Base-by-base conservation (phyloP, 164 flowering plant species). In the Macadamia integrifolia region DNA sequence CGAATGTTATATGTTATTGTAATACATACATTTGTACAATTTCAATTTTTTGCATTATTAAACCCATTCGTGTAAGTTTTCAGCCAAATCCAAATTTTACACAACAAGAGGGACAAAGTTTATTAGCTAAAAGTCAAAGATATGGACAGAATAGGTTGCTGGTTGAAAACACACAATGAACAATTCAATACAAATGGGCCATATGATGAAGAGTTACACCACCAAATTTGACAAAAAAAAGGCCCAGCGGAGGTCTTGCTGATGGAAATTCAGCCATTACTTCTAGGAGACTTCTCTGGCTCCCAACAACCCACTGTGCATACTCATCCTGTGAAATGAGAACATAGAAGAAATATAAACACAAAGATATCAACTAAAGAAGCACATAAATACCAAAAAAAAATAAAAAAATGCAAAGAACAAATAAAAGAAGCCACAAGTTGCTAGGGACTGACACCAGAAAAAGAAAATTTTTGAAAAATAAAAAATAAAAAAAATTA, bases 241-340 rank as follows among this genome's bases (percentile, higher is more conserved):
- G 90, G 69, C 97, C 97, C 72, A 93, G 89, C 6, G 98, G 87
- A 60, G 98, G 98, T 68, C 87, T 93, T 13, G 89, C 91, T 18
- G 98, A 93, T 32, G 94, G 96, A 75, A 93, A 93, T 70, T 84
- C 97, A 44, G 90, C 81, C 95, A 93, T 84, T 17, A 93, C 90
- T 81, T 93, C 98, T 58, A 93, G 78, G 60, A 93, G 90, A 75
- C 97, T 88, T 80, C 97, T 88, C 77, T 93, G 97, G 71, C 90
- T 87, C 62, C 71, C 89, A 74, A 87, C 84, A 18, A 93, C 71
- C 96, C 96, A 90, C 61, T 86, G 81, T 56, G 96, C 76, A 66
- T 93, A 93, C 63, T 93, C 97, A 75, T 93, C 93, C 97, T 91
- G 74, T 12, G 67, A 23, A 52, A 60, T 10, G 50, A 46, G 7